Conservation (phyloP, 108 stramenopile genomes). For the Skeletonema potamos region DNA sequence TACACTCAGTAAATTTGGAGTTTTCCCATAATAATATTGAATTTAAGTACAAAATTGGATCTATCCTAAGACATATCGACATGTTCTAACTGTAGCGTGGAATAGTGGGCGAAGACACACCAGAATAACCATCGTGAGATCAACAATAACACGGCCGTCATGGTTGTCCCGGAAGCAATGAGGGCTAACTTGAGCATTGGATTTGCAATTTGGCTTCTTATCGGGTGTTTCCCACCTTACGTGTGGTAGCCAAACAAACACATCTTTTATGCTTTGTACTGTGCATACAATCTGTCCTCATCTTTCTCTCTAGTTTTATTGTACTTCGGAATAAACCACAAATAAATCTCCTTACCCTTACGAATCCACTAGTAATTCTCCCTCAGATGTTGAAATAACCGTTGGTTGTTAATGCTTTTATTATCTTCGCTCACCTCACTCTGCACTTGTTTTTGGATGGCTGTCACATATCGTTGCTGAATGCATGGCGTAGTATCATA, state of each 20-base stretch:
- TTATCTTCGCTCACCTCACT: constrained; percentile 2
- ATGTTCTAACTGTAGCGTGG: no score
- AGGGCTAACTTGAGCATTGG: constrained; percentile 9
- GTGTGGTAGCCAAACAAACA: constrained; percentile 39
- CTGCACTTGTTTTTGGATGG: constrained; percentile 10
- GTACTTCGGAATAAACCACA: not conserved
- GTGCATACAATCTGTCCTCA: not conserved
- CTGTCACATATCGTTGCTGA: constrained; percentile 1
- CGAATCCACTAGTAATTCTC: constrained; percentile 25
- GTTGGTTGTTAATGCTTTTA: not conserved
- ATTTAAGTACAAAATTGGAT: no score
- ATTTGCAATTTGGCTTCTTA: constrained; percentile 12
- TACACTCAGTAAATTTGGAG: no score
- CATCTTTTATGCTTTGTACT: constrained; percentile 19
- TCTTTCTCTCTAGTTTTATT: no score
- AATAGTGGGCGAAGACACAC: no score
- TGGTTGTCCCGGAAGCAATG: constrained; percentile 32
- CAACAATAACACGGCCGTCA: constrained; percentile 14
- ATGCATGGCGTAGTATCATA: not conserved
- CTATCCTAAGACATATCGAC: no score
- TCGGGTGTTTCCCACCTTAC: not conserved
- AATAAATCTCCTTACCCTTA: not conserved
- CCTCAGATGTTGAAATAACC: constrained; percentile 11
- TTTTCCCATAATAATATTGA: no score
- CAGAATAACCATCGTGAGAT: no score